Conservation (phyloP, 140 eudicot genomes). For the Cichorium intybus region DNA sequence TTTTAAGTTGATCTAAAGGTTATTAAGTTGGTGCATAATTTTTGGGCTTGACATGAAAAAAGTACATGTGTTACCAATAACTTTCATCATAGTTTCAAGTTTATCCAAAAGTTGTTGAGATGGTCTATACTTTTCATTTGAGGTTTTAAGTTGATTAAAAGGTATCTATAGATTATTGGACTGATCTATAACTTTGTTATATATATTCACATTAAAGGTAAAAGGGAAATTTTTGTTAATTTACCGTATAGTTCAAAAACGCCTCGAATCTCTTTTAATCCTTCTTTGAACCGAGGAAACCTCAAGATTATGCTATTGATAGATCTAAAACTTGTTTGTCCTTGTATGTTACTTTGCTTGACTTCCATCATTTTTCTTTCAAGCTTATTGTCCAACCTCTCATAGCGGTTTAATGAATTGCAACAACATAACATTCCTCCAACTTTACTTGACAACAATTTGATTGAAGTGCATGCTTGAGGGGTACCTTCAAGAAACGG, state of each 20-base stretch:
- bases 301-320: slow-evolving; percentile 62
- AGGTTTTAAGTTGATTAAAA: background rate
- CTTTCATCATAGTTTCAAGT: background rate
- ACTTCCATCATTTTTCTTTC: slow-evolving; percentile 67
- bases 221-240: background rate
- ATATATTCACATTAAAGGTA: background rate
- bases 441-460: slow-evolving; percentile 48
- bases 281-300: slow-evolving; percentile 67
- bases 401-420: slow-evolving; percentile 39
- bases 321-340: slow-evolving; percentile 44
- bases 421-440: slow-evolving; percentile 53
- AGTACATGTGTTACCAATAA: background rate
- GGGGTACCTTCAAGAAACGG: slow-evolving; percentile 35
- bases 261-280: slow-evolving; percentile 52
- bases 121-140: too few species aligned
- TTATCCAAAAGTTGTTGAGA: too few species aligned
- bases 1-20: too few species aligned
- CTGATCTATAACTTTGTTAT: background rate
- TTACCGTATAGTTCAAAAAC: slow-evolving; percentile 70
- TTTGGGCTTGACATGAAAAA: too few species aligned
- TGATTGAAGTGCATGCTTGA: slow-evolving; percentile 34
- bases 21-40: too few species aligned
- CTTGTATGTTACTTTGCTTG: slow-evolving; percentile 38
- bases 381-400: slow-evolving; percentile 53
- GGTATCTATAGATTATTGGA: background rate